phyloP scores from a whole-genome alignment of 768 basidiomycete genomes.

The Russula dissimulans region DNA sequence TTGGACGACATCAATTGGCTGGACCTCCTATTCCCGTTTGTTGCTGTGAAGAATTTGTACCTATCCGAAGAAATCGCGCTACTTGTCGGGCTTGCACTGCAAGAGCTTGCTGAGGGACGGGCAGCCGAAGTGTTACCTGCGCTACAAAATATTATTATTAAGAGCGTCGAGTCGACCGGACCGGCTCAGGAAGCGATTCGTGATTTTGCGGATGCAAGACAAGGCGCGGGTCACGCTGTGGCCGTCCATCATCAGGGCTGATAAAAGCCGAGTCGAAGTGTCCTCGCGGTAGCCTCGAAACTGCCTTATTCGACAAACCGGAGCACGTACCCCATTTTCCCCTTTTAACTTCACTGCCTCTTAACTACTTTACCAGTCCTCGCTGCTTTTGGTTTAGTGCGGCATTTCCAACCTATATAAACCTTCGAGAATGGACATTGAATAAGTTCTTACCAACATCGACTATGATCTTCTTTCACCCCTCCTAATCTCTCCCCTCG shows the following conservation, averaged over 20 bases:
- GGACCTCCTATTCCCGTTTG: background rate
- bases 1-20: background rate
- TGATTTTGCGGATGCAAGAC: background rate
- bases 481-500: too few relatives aligned
- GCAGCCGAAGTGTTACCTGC: background rate
- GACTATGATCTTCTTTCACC: too few relatives aligned
- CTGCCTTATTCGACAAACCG: too few relatives aligned
- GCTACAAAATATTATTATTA: background rate
- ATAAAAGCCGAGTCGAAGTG: too few relatives aligned
- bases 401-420: too few relatives aligned
- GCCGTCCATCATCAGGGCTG: background rate
- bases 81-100: background rate
- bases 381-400: too few relatives aligned
- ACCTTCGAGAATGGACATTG: too few relatives aligned
- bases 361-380: too few relatives aligned
- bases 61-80: background rate
- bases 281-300: too few relatives aligned
- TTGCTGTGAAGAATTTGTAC: background rate
- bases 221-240: background rate
- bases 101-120: background rate
- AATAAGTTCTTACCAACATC: too few relatives aligned
- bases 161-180: background rate
- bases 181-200: background rate
- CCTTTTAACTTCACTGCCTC: too few relatives aligned
- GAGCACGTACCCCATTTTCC: too few relatives aligned